phyloP scores from a whole-genome alignment of 257 asterid species.

The Jasminum sambac region DNA sequence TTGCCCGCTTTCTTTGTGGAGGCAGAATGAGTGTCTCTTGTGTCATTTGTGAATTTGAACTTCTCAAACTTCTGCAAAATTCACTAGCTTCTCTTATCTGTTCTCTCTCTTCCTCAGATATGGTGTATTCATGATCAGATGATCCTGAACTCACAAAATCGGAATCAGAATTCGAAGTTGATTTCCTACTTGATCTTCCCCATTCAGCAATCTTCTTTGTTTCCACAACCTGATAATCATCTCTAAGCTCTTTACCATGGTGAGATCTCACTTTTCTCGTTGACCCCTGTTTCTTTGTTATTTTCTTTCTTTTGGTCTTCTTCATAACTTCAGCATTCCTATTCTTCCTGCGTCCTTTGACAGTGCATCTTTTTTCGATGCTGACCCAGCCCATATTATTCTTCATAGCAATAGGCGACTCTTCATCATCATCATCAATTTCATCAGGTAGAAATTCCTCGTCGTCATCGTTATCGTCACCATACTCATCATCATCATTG shows the following conservation, averaged over 20 bases:
- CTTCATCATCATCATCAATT: constrained; percentile 38
- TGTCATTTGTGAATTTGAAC: constrained; percentile 35
- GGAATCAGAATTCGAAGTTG: constrained; percentile 58
- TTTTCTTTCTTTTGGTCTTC: constrained; percentile 35
- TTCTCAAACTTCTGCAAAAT: constrained; percentile 56
- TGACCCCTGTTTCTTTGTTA: constrained; percentile 19
- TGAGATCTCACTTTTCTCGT: constrained; percentile 37
- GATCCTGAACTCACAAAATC: constrained; percentile 67
- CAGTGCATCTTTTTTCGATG: constrained; percentile 13
- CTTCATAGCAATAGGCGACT: constrained; percentile 22
- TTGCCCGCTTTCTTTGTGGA: constrained; percentile 39
- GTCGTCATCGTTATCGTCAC: constrained; percentile 44
- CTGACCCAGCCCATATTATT: constrained; percentile 20
- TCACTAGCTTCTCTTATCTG: constrained; percentile 72
- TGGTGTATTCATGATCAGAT: constrained; percentile 69
- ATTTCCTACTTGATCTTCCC: constrained; percentile 40
- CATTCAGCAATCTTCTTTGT: constrained; percentile 37
- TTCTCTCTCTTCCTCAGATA: constrained; percentile 95
- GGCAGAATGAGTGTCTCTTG: constrained; percentile 31
- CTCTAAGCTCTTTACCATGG: constrained; percentile 32
- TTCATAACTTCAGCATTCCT: constrained; percentile 31
- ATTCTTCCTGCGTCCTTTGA: constrained; percentile 18
- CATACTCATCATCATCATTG: constrained; percentile 21
- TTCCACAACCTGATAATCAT: constrained; percentile 21
- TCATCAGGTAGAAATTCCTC: constrained; percentile 55